These are phyloP conservation scores for Penicillium sp. DNA, from an alignment of 2,329 filamentous ascomycete genomes.

Conservation along the genomic window DNA sequence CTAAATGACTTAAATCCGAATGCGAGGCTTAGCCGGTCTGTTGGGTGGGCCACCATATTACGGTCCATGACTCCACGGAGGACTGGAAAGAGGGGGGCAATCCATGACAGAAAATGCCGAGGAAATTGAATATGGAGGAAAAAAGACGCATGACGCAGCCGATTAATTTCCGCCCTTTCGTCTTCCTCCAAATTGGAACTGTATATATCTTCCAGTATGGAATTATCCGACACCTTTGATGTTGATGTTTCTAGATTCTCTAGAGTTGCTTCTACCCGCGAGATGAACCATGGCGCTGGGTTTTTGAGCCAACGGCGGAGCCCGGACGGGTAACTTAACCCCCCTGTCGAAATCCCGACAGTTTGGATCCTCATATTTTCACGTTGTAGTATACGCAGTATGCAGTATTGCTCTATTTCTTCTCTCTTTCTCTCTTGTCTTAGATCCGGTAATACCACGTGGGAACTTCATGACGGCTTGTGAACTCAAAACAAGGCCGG, in stretches of 20 bases:
- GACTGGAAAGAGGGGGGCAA: background rate
- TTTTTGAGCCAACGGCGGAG: conserved; percentile 25
- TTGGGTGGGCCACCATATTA: background rate
- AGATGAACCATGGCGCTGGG: conserved; percentile 38
- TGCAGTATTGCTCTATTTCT: too few species aligned
- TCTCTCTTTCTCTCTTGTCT: background rate
- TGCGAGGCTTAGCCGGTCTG: background rate
- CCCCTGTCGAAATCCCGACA: conserved; percentile 26
- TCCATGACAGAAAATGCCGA: background rate
- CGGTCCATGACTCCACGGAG: background rate
- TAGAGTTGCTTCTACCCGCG: conserved; percentile 23
- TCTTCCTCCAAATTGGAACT: too few species aligned
- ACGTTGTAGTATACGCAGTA: background rate
- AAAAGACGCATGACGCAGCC: background rate
- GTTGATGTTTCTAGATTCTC: background rate
- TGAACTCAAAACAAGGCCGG: background rate
- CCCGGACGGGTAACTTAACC: conserved; percentile 8
- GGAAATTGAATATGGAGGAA: background rate
- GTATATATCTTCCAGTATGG: too few species aligned
- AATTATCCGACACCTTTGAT: too few species aligned
- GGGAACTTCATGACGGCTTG: background rate
- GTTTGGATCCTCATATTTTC: conserved; percentile 18
- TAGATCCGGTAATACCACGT: background rate
- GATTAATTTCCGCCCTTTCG: background rate
- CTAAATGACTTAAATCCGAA: too few species aligned